Evolutionary conservation across 495 filamentous ascomycete genomes (phyloP), one percentile per base, ranked within the genome.

Genomic region (Aspergillus mulundensis): DNA sequence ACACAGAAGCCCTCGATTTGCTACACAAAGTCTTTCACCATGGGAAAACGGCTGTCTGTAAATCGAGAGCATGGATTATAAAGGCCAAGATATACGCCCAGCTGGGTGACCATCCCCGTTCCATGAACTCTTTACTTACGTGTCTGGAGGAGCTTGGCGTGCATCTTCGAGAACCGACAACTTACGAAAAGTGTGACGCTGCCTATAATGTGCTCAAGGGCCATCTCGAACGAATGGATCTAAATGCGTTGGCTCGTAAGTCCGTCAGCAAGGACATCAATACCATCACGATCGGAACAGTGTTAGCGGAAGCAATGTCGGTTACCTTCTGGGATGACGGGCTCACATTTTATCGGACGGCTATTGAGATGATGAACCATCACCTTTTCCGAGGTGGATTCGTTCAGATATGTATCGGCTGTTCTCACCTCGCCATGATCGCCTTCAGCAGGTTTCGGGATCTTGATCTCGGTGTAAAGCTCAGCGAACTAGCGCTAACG

Each of bases 271-370:
- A 75, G 21, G 83, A 88, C 57, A 69, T 77, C 5, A 76, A 69
- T 23, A 63, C 90, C 39, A 70, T 84, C 19, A 87, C 84, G 0
- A 78, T 90, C 11, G 90, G 87, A 15, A 81, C 87, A 0, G 83
- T 95, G 23, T 77, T 95, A 55, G 77, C 84, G 0, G 91, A 95
- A 67, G 84, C 89, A 10, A 80, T 88, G 54, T 83, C 84, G 48
- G 84, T 89, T n/a, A 87, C 87, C 0, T 95, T 88, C 70, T 96
- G 90, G 90, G 84, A 82, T 60, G 84, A 94, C 65, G 71, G 76
- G 16, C 62, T 89, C 20, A 79, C 83, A 21, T 95, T 91, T 68
- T 95, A 91, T 65, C 83, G 88, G 50, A 82, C 89, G 55, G 74
- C 84, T 5, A 78, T 93, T 11, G 77, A 85, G 48, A 84, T 91